Evolutionary conservation across 192 early-diverging fungal genomes (phyloP).

Genomic region (Podochytrium sp.): DNA sequence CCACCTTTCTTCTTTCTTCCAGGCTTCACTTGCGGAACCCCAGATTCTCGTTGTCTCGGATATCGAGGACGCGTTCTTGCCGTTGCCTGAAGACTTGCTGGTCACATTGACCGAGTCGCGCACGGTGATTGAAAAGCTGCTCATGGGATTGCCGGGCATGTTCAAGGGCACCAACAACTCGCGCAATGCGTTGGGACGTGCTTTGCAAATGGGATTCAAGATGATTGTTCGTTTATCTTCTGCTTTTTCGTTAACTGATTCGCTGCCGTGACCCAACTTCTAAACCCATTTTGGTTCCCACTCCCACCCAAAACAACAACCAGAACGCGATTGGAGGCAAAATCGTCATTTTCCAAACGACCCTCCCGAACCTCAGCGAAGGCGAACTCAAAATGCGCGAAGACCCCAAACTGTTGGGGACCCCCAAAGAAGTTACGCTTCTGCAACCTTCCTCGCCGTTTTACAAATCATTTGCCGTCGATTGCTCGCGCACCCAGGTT

Average conservation of each 20-base stretch:
- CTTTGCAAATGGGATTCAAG: conserved; percentile 81
- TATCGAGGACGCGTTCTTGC: conserved; percentile 87
- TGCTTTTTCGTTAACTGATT: neutral
- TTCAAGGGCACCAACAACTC: conserved; percentile 81
- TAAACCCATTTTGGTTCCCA: too few relatives aligned
- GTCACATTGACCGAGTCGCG: conserved; percentile 88
- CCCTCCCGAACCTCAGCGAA: conserved; percentile 79
- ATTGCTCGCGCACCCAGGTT: conserved; percentile 88
- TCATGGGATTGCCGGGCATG: conserved; percentile 78
- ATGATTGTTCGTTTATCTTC: conserved; percentile 61
- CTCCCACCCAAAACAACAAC: too few relatives aligned
- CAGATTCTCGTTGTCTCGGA: conserved; percentile 95
- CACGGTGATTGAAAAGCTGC: conserved; percentile 68
- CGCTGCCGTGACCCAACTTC: too few relatives aligned
- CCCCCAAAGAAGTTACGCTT: conserved; percentile 85
- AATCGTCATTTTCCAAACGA: conserved; percentile 80
- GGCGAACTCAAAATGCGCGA: conserved; percentile 83
- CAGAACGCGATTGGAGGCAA: conserved; percentile 86
- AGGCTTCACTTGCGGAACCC: conserved; percentile 70
- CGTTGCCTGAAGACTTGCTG: conserved; percentile 86
- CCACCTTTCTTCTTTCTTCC: too few relatives aligned
- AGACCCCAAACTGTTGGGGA: conserved; percentile 86
- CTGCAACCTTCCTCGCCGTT: conserved; percentile 82
- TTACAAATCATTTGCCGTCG: conserved; percentile 91
- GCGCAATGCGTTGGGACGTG: conserved; percentile 80